Evolutionary conservation across 257 asterid genomes (phyloP).

Genomic region (Solanum sejunctum): DNA sequence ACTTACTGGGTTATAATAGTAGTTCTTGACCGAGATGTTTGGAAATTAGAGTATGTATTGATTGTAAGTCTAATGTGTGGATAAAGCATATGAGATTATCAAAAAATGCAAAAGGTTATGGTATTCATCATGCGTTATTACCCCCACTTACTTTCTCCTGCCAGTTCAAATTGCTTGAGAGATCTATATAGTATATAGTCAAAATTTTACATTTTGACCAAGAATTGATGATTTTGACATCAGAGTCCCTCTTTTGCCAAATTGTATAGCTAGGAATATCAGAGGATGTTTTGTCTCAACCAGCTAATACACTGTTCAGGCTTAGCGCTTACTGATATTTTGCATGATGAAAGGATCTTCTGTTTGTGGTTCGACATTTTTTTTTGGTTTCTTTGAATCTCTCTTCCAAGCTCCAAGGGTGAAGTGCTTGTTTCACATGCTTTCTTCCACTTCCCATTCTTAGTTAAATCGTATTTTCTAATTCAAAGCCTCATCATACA

Average conservation of each 20-base stretch:
- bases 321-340: neutral
- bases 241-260: neutral
- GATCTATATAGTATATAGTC: neutral
- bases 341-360: neutral
- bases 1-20: neutral
- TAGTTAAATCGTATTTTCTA: neutral
- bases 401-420: neutral
- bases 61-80: neutral
- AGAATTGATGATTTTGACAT: neutral
- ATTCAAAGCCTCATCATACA: neutral
- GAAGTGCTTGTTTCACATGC: neutral
- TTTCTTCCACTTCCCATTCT: neutral
- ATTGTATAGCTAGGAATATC: neutral
- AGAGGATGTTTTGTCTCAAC: neutral
- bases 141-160: neutral
- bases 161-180: neutral
- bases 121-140: neutral
- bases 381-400: neutral
- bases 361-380: neutral
- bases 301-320: neutral
- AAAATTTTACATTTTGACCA: neutral
- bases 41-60: neutral
- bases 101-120: neutral
- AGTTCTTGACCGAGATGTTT: neutral
- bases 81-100: neutral